A percentile compares a stretch with the other conserved stretches of the same genome.
phyloP scores from a whole-genome alignment of 345 rosid genomes.

The Syzygium oleosum region DNA sequence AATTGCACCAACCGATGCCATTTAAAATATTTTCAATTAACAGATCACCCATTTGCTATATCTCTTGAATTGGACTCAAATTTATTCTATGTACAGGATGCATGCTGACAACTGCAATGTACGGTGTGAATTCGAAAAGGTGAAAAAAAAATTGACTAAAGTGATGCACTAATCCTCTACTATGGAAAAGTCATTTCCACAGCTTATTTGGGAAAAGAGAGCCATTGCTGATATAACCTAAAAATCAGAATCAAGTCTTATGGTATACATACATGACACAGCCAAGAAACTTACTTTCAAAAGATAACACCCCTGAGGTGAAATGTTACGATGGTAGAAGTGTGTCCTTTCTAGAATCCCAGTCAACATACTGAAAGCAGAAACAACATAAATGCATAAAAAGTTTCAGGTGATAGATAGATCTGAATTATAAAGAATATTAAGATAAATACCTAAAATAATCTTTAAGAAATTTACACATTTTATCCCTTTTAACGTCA shows the following conservation, averaged over 20 bases:
- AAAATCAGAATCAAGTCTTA: background rate
- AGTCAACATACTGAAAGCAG: conserved; percentile 26
- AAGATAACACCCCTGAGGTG: conserved; percentile 21
- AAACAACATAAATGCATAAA: background rate
- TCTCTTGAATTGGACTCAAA: background rate
- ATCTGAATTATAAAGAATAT: background rate
- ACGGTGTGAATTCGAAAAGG: background rate
- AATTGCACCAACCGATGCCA: background rate
- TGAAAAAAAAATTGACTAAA: background rate
- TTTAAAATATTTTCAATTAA: background rate
- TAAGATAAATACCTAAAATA: background rate
- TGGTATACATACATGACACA: background rate
- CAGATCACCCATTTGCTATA: background rate
- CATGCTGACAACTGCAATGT: background rate
- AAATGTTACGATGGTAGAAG: conserved; percentile 48
- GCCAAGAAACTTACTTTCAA: conserved; percentile 39
- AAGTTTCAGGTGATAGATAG: background rate
- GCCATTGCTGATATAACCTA: background rate
- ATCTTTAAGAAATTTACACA: background rate
- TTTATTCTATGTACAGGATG: background rate
- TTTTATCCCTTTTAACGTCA: background rate
- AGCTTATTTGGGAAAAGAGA: background rate
- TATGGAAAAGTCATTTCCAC: background rate
- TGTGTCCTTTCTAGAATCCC: conserved; percentile 49
- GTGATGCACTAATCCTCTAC: background rate